Evolutionary conservation across 257 asterid species (phyloP).

Genomic region (Solanum lycopersicoides): DNA sequence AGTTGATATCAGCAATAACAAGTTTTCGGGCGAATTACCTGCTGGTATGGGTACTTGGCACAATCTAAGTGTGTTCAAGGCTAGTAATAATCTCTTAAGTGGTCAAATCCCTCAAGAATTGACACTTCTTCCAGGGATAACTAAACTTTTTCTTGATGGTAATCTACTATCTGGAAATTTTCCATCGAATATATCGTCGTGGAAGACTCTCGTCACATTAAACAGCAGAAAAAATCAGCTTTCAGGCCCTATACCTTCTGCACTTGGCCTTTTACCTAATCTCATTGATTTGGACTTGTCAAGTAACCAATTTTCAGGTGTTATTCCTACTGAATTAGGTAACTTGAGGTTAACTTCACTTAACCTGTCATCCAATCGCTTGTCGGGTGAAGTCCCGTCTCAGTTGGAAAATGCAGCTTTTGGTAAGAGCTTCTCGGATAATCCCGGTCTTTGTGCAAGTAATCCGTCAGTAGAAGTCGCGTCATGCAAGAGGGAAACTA

Average conservation of each 20-base stretch:
- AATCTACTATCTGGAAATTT: conserved; percentile 56
- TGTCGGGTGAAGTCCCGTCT: conserved; percentile 54
- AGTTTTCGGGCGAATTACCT: conserved; percentile 63
- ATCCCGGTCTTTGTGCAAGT: conserved; percentile 52
- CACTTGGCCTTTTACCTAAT: conserved; percentile 32
- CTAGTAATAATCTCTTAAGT: conserved; percentile 47
- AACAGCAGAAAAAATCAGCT: conserved; percentile 51
- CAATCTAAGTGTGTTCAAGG: conserved; percentile 28
- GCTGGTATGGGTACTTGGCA: conserved; percentile 44
- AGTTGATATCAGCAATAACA: conserved; percentile 50
- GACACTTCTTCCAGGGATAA: conserved; percentile 41
- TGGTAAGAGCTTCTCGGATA: conserved; percentile 48
- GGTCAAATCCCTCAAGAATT: conserved; percentile 53
- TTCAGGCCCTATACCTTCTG: conserved; percentile 60
- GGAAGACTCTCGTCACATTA: conserved; percentile 43
- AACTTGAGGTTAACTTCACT: conserved; percentile 16
- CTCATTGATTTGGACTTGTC: conserved; percentile 62
- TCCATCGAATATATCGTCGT: conserved; percentile 51
- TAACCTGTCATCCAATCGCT: conserved; percentile 63
- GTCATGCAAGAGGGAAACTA: conserved; percentile 14
- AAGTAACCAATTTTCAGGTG: conserved; percentile 52
- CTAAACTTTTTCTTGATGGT: conserved; percentile 35
- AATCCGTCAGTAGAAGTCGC: conserved; percentile 32
- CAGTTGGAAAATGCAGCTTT: conserved; percentile 45
- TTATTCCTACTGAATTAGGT: conserved; percentile 48